These are phyloP conservation scores for Trichocladium antarcticum DNA, from an alignment of 495 filamentous ascomycete species.

Conservation along the genomic window DNA sequence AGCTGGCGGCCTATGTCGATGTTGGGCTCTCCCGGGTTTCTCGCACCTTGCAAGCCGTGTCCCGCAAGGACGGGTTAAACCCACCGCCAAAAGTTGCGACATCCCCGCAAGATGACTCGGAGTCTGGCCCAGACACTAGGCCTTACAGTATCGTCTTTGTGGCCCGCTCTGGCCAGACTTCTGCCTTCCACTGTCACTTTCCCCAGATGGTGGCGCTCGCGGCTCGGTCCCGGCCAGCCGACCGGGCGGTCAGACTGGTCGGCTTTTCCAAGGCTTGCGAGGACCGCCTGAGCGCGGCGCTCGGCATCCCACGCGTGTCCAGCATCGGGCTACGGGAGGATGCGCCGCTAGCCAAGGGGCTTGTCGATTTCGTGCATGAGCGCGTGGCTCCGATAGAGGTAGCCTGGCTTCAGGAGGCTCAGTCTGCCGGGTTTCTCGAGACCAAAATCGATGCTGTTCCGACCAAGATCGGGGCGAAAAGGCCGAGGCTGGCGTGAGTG, in stretches of 20 bases:
- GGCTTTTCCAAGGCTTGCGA: constrained; percentile 44
- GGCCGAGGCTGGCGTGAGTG: constrained; percentile 4
- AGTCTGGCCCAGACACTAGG: background rate
- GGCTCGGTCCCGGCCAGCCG: constrained; percentile 30
- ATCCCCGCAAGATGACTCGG: background rate
- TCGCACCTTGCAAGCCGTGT: constrained; percentile 40
- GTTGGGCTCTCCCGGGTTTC: constrained; percentile 49
- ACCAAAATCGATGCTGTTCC: constrained; percentile 30
- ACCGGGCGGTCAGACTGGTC: constrained; percentile 41
- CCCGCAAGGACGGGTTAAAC: constrained; percentile 8
- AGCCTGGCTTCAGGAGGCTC: constrained; percentile 22
- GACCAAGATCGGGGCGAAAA: constrained; percentile 32
- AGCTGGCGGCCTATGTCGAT: constrained; percentile 41
- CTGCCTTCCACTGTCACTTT: constrained; percentile 46
- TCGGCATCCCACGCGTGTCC: constrained; percentile 48
- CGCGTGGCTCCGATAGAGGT: constrained; percentile 32
- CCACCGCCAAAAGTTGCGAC: background rate
- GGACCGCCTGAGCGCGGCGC: constrained; percentile 36
- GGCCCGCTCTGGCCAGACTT: constrained; percentile 38
- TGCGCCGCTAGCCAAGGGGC: constrained; percentile 37
- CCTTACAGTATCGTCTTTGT: constrained; percentile 40
- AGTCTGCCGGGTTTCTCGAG: constrained; percentile 11
- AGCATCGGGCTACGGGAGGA: constrained; percentile 44
- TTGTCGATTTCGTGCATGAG: constrained; percentile 42
- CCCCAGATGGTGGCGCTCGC: constrained; percentile 46